A percentile compares a stretch with the other conserved stretches of the same genome.
phyloP scores from a whole-genome alignment of 148 eudicot species.

The Vaccinium macrocarpon region DNA sequence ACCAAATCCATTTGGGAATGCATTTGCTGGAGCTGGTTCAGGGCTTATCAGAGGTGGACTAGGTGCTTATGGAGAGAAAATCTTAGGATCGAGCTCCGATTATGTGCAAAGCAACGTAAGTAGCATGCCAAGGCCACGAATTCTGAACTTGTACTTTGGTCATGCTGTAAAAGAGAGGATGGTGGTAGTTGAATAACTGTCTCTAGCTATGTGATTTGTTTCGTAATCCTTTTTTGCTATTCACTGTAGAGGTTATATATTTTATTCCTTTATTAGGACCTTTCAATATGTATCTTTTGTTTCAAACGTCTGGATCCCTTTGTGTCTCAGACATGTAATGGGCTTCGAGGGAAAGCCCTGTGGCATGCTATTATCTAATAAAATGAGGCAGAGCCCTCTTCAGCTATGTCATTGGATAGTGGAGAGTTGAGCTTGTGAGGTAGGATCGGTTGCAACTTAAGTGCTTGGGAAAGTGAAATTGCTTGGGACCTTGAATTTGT shows the following conservation, averaged over 20 bases:
- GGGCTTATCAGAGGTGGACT: constrained; percentile 82
- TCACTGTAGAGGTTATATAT: neutral
- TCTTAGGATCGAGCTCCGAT: constrained; percentile 88
- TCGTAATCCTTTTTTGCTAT: neutral
- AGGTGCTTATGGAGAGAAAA: constrained; percentile 91
- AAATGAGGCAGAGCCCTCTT: no score
- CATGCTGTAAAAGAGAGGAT: neutral
- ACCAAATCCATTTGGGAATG: constrained; percentile 75
- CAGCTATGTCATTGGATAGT: no score
- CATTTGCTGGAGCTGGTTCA: no score
- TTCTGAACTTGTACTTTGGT: neutral
- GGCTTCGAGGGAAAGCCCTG: no score
- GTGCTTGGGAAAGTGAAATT: no score
- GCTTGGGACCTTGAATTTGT: no score
- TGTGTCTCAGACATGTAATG: no score
- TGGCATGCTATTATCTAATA: no score
- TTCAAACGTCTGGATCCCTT: neutral
- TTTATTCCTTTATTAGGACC: neutral
- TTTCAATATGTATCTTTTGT: neutral
- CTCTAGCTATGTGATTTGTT: neutral
- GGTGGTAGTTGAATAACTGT: neutral
- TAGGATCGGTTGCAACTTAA: no score
- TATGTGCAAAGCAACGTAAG: constrained; percentile 99
- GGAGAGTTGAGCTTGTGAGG: no score
- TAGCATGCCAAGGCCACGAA: constrained; percentile 5